Evolutionary conservation across 306 rosid genomes (phyloP).

Genomic region (Glycine latifolia): DNA sequence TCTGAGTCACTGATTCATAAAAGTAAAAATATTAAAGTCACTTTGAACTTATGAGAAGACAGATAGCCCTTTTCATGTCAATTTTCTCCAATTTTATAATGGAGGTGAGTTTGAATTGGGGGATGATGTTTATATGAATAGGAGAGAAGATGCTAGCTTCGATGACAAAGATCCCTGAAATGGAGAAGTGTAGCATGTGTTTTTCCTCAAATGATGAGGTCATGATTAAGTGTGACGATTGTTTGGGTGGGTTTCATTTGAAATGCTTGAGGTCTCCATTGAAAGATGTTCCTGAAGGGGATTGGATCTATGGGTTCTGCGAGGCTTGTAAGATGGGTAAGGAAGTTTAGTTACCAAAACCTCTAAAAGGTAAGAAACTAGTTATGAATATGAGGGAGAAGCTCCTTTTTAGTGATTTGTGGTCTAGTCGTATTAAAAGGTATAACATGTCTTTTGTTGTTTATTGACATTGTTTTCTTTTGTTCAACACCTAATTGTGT

Average conservation of each 20-base stretch:
- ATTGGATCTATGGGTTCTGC: conserved; percentile 80
- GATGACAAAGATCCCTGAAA: conserved; percentile 72
- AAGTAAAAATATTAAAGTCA: not conserved
- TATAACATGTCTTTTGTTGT: conserved; percentile 28
- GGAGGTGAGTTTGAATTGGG: conserved; percentile 86
- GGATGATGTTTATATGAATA: conserved; percentile 79
- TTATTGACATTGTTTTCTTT: conserved; percentile 14
- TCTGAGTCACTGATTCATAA: conserved; percentile 12
- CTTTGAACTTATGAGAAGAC: not conserved
- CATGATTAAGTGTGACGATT: conserved; percentile 94
- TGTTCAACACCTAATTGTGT: not conserved
- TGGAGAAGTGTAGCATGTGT: conserved; percentile 84
- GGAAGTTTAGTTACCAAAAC: conserved; percentile 60
- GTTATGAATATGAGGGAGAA: conserved; percentile 80
- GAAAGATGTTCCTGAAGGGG: conserved; percentile 83
- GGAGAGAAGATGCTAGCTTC: conserved; percentile 73
- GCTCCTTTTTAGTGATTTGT: conserved; percentile 81
- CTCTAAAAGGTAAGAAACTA: conserved; percentile 71
- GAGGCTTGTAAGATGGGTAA: conserved; percentile 73
- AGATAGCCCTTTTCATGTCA: not conserved
- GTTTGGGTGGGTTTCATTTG: conserved; percentile 88
- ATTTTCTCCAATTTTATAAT: conserved; percentile 53
- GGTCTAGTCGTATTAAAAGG: conserved; percentile 87
- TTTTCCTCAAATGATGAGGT: conserved; percentile 60
- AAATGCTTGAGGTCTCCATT: conserved; percentile 84